phyloP scores from a whole-genome alignment of 257 asterid species.

The Solanum megistacrolobum region DNA sequence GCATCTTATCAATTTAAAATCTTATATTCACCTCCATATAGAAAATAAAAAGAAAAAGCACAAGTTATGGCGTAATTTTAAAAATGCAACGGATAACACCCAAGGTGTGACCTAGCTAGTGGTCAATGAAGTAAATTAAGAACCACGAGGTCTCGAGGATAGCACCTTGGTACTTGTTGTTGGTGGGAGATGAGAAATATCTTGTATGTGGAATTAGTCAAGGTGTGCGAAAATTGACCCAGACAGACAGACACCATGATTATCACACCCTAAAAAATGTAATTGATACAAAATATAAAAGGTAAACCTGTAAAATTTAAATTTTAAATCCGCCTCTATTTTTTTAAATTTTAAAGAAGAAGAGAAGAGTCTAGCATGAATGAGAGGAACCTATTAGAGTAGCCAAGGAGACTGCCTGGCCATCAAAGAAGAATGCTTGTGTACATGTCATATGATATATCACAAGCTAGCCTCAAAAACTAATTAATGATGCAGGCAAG shows the following conservation, averaged over 20 bases:
- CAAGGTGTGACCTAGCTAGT: not conserved
- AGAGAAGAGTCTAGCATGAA: conserved; percentile 18
- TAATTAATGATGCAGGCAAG: conserved; percentile 43
- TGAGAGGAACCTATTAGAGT: conserved; percentile 21
- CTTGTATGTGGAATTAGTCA: not conserved
- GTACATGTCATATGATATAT: not conserved
- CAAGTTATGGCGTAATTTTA: not conserved
- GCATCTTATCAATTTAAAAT: not conserved
- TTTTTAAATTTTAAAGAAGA: not conserved
- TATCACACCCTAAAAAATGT: not conserved
- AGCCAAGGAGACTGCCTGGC: conserved; percentile 45
- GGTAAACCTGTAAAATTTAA: not conserved
- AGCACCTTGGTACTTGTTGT: accelerated
- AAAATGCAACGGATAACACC: not conserved
- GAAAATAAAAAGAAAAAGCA: not conserved
- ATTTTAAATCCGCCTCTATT: too few species aligned
- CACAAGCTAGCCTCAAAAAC: not conserved
- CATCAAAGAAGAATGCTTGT: not conserved
- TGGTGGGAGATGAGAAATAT: not conserved
- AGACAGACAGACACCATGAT: accelerated
- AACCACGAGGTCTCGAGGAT: not conserved
- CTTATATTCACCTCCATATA: not conserved
- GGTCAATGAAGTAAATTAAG: not conserved
- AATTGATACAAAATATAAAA: not conserved
- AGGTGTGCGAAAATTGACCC: accelerated